Evolutionary conservation across 768 basidiomycete genomes (phyloP).

Genomic region (Mrakia gelida): DNA sequence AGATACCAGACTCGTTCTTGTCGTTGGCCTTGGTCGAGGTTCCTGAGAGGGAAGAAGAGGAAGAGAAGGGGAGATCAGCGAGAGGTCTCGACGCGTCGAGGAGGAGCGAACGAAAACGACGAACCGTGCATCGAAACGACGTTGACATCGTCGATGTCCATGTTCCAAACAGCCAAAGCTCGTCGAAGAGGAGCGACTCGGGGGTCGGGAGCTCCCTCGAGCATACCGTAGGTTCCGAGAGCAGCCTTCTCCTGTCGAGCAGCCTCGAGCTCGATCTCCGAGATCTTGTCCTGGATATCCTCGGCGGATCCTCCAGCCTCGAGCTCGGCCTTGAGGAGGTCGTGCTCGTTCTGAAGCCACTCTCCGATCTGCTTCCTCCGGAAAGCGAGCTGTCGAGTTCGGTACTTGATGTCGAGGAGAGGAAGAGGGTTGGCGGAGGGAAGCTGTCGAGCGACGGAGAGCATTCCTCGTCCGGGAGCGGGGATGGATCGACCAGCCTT

Average conservation of each 20-base stretch:
- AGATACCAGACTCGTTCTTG: constrained; percentile 94
- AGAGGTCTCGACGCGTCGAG: background rate
- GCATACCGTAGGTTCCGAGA: constrained; percentile 90
- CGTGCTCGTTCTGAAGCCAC: constrained; percentile 86
- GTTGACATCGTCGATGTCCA: constrained; percentile 26
- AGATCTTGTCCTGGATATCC: constrained; percentile 62
- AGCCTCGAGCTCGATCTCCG: constrained; percentile 86
- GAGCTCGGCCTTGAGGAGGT: constrained; percentile 74
- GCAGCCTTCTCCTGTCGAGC: constrained; percentile 86
- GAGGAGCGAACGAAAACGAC: background rate
- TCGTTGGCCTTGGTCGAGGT: constrained; percentile 62
- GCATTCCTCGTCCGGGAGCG: constrained; percentile 89
- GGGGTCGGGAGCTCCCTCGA: constrained; percentile 71
- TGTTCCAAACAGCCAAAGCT: constrained; percentile 93
- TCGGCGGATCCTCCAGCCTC: constrained; percentile 53
- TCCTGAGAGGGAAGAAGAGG: background rate
- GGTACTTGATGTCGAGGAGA: constrained; percentile 78
- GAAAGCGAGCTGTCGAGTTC: constrained; percentile 90
- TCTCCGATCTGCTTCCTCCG: constrained; percentile 82
- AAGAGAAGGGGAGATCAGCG: background rate
- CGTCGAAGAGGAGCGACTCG: constrained; percentile 86
- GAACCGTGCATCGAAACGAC: constrained; percentile 46
- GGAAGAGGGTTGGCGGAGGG: constrained; percentile 66
- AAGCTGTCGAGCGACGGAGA: constrained; percentile 81
- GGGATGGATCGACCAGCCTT: constrained; percentile 98